Evolutionary conservation across 805 yeast genomes (phyloP), one percentile per base, ranked within the genome.

Genomic region (Cephaloascus fragrans): DNA sequence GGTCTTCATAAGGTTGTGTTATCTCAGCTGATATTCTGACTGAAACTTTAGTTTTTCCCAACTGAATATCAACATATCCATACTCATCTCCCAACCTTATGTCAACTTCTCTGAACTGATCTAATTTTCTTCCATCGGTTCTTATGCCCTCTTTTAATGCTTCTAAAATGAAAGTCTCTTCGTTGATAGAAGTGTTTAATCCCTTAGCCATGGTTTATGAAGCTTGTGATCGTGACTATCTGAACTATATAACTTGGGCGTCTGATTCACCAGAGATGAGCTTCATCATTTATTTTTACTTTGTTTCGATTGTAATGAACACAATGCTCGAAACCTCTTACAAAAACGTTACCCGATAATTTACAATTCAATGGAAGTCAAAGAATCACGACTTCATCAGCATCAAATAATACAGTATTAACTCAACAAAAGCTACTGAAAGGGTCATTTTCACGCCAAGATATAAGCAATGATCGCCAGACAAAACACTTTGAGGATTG

Each of bases 1-100:
- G 70, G 47, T 89, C 95, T 37, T 87, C 95, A 45, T 71, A 81
- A 1, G 98, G 98, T 42, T 75, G 73, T 3, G 75, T 70, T 12
- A 93, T 78, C 38, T 77, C 80, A 9, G 94, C 83, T 15, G 88
- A 77, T 4, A 90, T 79, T 40, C 85, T 69, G 3, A 77, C 87
- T 1, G 80, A 71, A 26, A 17, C 36, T 10, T 53, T 52, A 8
- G 97, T 89, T 31, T 73, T 65, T 0, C 97, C 97, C 55, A 88
- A 67, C 14, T 60, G 62, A 3, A 90, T 80, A 47, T 85, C 86
- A 3, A 82, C 94, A 49, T 77, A 82, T 10, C 97, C 97, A 50
- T 74, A 82, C 41, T 82, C 85, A 10, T 70, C 68, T 15, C 88
- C 84, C 32, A 88, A 68, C 16, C 53, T 52, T 32, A 90, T 75